Evolutionary conservation across 495 filamentous ascomycete species (phyloP).

Genomic region (Hypoxylon trugodes): DNA sequence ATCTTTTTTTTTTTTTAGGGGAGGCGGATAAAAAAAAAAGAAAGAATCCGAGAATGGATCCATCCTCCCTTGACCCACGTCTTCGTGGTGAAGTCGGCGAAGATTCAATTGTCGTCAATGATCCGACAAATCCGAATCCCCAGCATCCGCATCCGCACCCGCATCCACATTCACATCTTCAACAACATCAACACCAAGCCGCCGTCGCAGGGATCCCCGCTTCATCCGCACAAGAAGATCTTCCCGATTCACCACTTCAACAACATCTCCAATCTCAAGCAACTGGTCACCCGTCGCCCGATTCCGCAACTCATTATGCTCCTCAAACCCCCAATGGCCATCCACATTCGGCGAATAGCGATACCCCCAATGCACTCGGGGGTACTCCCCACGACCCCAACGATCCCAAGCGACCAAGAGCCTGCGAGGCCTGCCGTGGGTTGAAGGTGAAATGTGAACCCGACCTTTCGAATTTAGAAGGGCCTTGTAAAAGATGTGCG

Average conservation of each 20-base stretch:
- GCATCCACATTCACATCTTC: background rate
- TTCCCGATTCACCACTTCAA: constrained; percentile 32
- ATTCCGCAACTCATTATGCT: constrained; percentile 19
- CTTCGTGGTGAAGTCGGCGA: constrained; percentile 40
- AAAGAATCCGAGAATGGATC: constrained; percentile 36
- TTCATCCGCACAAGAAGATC: constrained; percentile 1
- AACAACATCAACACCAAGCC: constrained; percentile 4
- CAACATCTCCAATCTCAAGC: constrained; percentile 21
- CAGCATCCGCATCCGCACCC: background rate
- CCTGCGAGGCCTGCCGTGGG: constrained; percentile 89
- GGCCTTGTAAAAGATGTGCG: constrained; percentile 83
- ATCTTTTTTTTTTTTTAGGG: constrained; percentile 23
- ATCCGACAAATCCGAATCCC: constrained; percentile 16
- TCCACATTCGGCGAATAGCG: constrained; percentile 2
- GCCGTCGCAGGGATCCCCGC: constrained; percentile 9
- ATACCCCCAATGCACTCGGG: constrained; percentile 24
- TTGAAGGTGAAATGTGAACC: constrained; percentile 92
- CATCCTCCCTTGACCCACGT: constrained; percentile 40
- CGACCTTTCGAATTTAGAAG: constrained; percentile 66
- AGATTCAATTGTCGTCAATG: constrained; percentile 39
- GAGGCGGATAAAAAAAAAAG: constrained; percentile 9
- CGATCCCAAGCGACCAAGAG: constrained; percentile 81
- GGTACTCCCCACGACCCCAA: constrained; percentile 45
- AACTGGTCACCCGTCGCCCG: constrained; percentile 28
- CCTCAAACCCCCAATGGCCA: constrained; percentile 33